phyloP scores from a whole-genome alignment of 106 monocot genomes.

The Platanthera zijinensis region DNA sequence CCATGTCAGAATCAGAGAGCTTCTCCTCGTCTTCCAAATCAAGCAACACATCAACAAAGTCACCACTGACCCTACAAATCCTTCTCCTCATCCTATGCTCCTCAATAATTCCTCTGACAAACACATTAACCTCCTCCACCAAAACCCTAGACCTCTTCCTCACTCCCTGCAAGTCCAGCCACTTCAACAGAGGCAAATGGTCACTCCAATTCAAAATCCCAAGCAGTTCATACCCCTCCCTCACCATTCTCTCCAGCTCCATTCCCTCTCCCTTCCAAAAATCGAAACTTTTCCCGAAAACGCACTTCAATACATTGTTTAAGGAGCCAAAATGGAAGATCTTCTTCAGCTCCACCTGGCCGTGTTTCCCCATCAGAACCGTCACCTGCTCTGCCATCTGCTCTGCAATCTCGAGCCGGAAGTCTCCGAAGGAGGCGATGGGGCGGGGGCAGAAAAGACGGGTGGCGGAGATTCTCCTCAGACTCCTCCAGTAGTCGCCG shows the following conservation, averaged over 20 bases:
- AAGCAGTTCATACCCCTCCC: constrained; percentile 54
- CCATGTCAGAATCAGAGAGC: constrained; percentile 44
- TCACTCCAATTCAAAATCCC: constrained; percentile 62
- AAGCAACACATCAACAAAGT: constrained; percentile 44
- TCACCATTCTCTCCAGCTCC: constrained; percentile 46
- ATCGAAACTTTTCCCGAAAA: constrained; percentile 44
- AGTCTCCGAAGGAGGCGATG: constrained; percentile 18
- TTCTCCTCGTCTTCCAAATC: constrained; percentile 24
- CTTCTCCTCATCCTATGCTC: constrained; percentile 38
- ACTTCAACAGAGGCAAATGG: constrained; percentile 43
- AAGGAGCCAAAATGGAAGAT: constrained; percentile 53
- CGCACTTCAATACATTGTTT: constrained; percentile 46
- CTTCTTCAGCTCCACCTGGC: constrained; percentile 28
- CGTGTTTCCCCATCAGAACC: constrained; percentile 21
- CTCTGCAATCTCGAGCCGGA: constrained; percentile 22
- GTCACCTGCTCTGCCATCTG: constrained; percentile 35
- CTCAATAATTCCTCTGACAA: constrained; percentile 43
- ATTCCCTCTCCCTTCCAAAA: constrained; percentile 24
- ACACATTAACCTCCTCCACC: constrained; percentile 33
- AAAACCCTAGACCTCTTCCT: constrained; percentile 40
- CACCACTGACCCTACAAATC: not conserved
- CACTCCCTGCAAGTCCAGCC: constrained; percentile 55
- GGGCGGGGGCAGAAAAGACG: constrained; percentile 36
- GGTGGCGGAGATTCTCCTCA: constrained; percentile 31
- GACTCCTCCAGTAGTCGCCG: constrained; percentile 59